Evolutionary conservation across 2,329 filamentous ascomycete genomes (phyloP), one percentile per base, ranked within the genome.

Genomic region (Aureobasidium subglaciale): DNA sequence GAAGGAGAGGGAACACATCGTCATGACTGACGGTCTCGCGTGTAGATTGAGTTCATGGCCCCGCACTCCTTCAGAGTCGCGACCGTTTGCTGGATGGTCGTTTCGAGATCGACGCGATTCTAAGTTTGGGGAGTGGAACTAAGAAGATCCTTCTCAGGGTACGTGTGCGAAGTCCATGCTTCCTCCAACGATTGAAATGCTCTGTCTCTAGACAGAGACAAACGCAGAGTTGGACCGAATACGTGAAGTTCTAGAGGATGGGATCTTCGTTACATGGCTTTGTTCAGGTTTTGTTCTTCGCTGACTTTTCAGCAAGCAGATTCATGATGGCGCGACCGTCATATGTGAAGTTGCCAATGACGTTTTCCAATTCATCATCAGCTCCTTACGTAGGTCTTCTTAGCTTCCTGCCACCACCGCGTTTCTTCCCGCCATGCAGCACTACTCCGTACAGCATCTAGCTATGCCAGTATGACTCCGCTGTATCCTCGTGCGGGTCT

Each of bases 61-160:
- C 46, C 46, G 32, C 46, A 22, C 5, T 38, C 45, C 43, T n/a
- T 38, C n/a, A 27, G n/a, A 25, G n/a, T 49, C 24, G 20, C 32
- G 46, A 11, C 15, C 22, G 46, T 37, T 38, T 29, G 22, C 16
- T 49, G 22, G n/a, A 49, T 49, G 46, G 34, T 49, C 32, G 46
- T 49, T 49, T 35, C 24, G 20, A 34, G 46, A 49, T 49, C 46
- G 46, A 13, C 46, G 29, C 24, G n/a, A 49, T 49, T 32, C 46
- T 49, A 49, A 49, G 32, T 38, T 49, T 49, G 32, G 43, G 18
- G 30, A 48, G 43, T 48, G 43, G 43, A 22, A 34, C 20, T 18
- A 30, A 45, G 29, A 35, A 30, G 18, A 48, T 48, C n/a, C n/a
- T 43, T 24, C 20, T 29, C 30, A 48, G 29, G n/a, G 20, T 48